Conservation (phyloP, 129 eudicot species). For the Escallonia herrerae region DNA sequence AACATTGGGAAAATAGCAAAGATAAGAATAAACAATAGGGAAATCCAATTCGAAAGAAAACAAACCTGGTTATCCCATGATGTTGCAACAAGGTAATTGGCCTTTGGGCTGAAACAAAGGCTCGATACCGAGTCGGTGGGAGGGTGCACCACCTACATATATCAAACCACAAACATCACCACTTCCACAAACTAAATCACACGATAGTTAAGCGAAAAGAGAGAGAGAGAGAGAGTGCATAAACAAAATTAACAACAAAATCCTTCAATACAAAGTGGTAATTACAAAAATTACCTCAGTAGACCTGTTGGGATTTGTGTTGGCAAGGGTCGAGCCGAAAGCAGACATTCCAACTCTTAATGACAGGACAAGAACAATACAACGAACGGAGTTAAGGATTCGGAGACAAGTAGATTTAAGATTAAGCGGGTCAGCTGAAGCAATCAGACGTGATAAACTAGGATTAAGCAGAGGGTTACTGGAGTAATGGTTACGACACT, state of each 20-base stretch:
- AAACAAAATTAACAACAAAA: background rate
- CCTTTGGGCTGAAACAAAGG: constrained; percentile 73
- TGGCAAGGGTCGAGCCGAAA: constrained; percentile 39
- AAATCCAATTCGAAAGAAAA: background rate
- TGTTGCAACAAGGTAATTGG: constrained; percentile 68
- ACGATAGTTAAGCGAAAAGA: no score
- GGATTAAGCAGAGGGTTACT: background rate
- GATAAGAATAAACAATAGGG: background rate
- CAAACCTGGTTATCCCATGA: constrained; percentile 96
- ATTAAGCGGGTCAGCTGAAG: background rate
- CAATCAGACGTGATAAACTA: background rate
- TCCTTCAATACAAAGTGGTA: background rate
- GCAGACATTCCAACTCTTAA: constrained; percentile 34
- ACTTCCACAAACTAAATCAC: background rate
- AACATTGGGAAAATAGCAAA: background rate
- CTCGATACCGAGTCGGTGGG: constrained; percentile 78
- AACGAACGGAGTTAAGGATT: no score
- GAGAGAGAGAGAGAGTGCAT: no score
- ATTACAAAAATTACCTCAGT: constrained; percentile 37
- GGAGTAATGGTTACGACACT: background rate
- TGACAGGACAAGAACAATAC: background rate
- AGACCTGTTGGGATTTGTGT: constrained; percentile 57
- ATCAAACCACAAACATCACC: background rate
- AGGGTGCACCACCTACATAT: constrained; percentile 52
- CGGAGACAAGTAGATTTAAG: background rate